These are phyloP conservation scores for Abrus precatorius DNA, from an alignment of 306 rosid genomes.

Conservation along the genomic window DNA sequence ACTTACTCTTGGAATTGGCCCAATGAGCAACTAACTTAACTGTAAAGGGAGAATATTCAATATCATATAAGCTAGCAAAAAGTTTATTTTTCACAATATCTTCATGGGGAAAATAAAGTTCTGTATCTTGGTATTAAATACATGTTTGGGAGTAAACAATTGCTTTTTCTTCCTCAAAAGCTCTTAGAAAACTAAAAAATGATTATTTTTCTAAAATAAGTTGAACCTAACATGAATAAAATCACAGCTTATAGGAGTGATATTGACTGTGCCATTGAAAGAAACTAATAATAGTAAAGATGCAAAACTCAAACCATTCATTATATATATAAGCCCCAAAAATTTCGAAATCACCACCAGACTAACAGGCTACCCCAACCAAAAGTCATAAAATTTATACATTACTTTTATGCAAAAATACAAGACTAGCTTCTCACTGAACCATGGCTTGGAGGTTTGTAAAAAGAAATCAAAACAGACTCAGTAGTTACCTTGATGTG, in stretches of 20 bases:
- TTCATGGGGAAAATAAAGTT: conserved; percentile 21
- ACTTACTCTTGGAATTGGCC: background rate
- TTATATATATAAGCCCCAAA: background rate
- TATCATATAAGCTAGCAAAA: background rate
- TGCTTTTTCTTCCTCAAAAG: background rate
- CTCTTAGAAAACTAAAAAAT: background rate
- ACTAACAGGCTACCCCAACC: conserved; percentile 22
- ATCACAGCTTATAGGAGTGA: background rate
- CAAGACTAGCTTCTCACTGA: background rate
- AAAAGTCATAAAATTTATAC: conserved; percentile 8
- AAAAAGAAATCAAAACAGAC: background rate
- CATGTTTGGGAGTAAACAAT: background rate
- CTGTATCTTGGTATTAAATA: background rate
- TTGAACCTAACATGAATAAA: background rate
- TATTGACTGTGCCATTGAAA: background rate
- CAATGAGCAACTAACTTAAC: background rate
- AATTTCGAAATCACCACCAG: background rate
- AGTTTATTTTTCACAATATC: background rate
- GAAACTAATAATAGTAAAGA: conserved; percentile 23
- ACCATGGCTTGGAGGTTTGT: background rate
- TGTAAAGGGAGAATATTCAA: background rate
- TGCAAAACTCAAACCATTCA: background rate
- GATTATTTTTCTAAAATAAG: background rate
- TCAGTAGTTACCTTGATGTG: conserved; percentile 84
- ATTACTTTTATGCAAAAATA: background rate